Evolutionary conservation across 2,329 filamentous ascomycete species (phyloP).

Genomic region (Parastagonospora avenae): DNA sequence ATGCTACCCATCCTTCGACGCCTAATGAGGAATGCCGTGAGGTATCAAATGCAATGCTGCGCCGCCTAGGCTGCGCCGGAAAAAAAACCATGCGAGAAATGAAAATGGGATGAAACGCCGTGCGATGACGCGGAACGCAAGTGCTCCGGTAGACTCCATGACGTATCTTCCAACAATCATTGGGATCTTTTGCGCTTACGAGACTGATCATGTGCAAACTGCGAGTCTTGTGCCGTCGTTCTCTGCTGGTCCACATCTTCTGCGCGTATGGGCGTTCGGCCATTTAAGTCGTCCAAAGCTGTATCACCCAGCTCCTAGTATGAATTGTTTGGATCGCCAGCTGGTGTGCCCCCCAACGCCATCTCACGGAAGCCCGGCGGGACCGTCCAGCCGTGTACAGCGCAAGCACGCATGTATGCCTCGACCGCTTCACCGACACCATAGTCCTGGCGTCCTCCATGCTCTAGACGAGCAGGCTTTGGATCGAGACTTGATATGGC

Average conservation of each 20-base stretch:
- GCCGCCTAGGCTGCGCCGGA: neutral
- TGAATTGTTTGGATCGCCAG: neutral
- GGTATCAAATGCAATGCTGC: slow-evolving; percentile 11
- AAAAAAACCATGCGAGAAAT: neutral
- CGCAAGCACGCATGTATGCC: slow-evolving; percentile 73
- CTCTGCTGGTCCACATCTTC: too few relatives aligned
- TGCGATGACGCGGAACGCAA: neutral
- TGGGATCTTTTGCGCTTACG: neutral
- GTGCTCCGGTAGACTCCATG: neutral
- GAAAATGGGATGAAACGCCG: neutral
- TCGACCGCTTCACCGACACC: slow-evolving; percentile 71
- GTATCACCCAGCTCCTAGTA: slow-evolving; percentile 3
- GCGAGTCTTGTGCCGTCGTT: too few relatives aligned
- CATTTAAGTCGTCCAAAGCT: neutral
- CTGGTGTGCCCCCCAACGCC: slow-evolving; percentile 40
- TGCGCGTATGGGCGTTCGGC: too few relatives aligned
- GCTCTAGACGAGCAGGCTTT: slow-evolving; percentile 70
- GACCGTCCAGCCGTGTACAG: slow-evolving; percentile 72
- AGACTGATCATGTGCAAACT: too few relatives aligned
- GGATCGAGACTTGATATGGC: slow-evolving; percentile 73
- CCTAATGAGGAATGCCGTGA: neutral
- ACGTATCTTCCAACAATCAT: neutral
- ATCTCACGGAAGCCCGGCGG: slow-evolving; percentile 65
- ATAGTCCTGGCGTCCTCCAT: slow-evolving; percentile 59
- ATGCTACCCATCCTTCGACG: neutral